A percentile compares a stretch with the other conserved stretches of the same genome.
These are phyloP conservation scores for Alloteropsis semialata DNA, from an alignment of 176 grass and related monocot genomes.

Conservation along the genomic window DNA sequence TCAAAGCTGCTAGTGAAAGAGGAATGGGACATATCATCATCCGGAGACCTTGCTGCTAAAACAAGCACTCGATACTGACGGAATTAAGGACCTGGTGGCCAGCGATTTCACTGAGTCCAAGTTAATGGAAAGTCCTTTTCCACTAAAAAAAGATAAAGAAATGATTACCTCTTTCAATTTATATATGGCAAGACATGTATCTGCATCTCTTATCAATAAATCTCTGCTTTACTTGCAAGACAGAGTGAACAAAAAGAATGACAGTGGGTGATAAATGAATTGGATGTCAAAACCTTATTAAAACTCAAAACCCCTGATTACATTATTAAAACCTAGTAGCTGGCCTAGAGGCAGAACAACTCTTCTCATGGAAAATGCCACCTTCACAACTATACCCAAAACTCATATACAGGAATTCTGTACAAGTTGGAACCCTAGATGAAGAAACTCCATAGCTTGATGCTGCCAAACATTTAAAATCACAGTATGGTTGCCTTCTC, in stretches of 20 bases:
- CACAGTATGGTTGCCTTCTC: not conserved
- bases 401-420: conserved; percentile 26
- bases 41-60: too few species aligned
- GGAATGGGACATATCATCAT: too few species aligned
- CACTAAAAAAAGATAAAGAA: too few species aligned
- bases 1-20: too few species aligned
- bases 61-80: too few species aligned
- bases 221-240: too few species aligned
- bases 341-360: not conserved
- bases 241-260: not conserved
- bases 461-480: not conserved
- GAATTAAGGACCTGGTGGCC: too few species aligned
- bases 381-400: conserved; percentile 1
- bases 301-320: not conserved
- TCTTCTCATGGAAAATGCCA: not conserved
- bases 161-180: too few species aligned
- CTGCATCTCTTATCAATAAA: too few species aligned
- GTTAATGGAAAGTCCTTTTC: too few species aligned
- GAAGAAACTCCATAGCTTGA: not conserved
- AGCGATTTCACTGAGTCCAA: too few species aligned
- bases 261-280: not conserved
- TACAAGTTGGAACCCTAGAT: conserved; percentile 37
- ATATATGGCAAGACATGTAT: too few species aligned
- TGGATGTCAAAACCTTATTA: conserved; percentile 21
- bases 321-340: not conserved